Evolutionary conservation across 495 filamentous ascomycete species (phyloP).

Genomic region (Glarea lozoyensis): DNA sequence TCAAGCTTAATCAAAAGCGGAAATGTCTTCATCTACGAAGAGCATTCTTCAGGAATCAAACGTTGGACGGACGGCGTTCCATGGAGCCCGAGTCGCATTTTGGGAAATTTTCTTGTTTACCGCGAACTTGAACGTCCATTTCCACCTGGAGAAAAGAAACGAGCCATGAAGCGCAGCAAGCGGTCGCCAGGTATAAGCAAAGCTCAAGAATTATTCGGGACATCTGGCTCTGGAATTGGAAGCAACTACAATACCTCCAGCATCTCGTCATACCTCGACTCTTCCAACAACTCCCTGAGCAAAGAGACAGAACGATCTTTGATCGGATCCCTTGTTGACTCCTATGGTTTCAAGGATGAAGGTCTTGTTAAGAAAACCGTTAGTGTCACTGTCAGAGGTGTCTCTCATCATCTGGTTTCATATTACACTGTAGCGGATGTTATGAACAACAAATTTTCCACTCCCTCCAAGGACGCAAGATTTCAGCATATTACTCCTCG

Average conservation of each 20-base stretch:
- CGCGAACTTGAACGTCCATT: slow-evolving; percentile 77
- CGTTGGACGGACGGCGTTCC: slow-evolving; percentile 86
- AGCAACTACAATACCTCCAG: neutral
- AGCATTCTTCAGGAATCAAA: slow-evolving; percentile 81
- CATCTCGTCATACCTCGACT: neutral
- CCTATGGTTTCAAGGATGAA: slow-evolving; percentile 76
- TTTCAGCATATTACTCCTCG: slow-evolving; percentile 49
- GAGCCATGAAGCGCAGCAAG: slow-evolving; percentile 63
- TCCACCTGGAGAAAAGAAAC: slow-evolving; percentile 81
- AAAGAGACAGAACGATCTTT: slow-evolving; percentile 52
- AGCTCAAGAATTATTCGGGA: slow-evolving; percentile 11
- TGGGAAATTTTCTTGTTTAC: slow-evolving; percentile 85
- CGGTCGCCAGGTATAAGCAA: slow-evolving; percentile 20
- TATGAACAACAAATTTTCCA: slow-evolving; percentile 46
- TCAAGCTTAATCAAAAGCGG: slow-evolving; percentile 67
- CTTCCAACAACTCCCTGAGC: slow-evolving; percentile 20
- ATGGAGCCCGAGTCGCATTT: slow-evolving; percentile 86
- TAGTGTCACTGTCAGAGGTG: slow-evolving; percentile 58
- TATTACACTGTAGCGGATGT: slow-evolving; percentile 82
- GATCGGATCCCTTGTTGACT: slow-evolving; percentile 76
- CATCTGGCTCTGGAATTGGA: slow-evolving; percentile 16
- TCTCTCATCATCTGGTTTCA: slow-evolving; percentile 75
- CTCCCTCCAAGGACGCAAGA: slow-evolving; percentile 48
- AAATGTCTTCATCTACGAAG: slow-evolving; percentile 83
- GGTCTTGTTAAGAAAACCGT: slow-evolving; percentile 92